A percentile compares a stretch with the other conserved stretches of the same genome.
These are phyloP conservation scores for Buddleja alternifolia DNA, from an alignment of 257 asterid genomes.

Conservation along the genomic window DNA sequence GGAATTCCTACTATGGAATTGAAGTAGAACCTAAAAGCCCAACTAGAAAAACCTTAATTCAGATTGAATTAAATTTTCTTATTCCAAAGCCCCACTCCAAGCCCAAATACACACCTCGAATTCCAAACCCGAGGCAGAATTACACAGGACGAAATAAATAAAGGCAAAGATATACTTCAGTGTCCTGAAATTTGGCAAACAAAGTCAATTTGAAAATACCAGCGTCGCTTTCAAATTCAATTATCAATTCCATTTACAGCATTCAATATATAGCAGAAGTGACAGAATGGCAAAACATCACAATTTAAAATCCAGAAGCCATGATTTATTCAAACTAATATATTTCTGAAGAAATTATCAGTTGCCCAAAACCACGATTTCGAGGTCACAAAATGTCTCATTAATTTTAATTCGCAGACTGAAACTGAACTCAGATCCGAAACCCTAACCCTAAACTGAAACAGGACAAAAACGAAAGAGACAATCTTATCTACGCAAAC, in stretches of 20 bases:
- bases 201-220: neutral
- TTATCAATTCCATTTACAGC: neutral
- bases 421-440: neutral
- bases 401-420: neutral
- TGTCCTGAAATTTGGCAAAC: neutral
- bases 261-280: neutral
- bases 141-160: neutral
- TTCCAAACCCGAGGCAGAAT: neutral
- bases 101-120: neutral
- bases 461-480: neutral
- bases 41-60: neutral
- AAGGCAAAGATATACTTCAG: neutral
- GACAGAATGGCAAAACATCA: neutral
- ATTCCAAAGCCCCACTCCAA: neutral
- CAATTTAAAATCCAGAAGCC: neutral
- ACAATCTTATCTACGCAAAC: neutral
- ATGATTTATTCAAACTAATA: neutral
- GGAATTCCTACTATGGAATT: neutral
- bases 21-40: slow-evolving; percentile 1
- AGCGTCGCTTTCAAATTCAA: neutral
- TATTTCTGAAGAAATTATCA: neutral
- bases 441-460: neutral
- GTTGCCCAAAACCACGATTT: neutral
- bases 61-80: neutral
- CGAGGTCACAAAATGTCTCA: neutral